Evolutionary conservation across 106 monocot genomes (phyloP).

Genomic region (Dendrobium catenatum): DNA sequence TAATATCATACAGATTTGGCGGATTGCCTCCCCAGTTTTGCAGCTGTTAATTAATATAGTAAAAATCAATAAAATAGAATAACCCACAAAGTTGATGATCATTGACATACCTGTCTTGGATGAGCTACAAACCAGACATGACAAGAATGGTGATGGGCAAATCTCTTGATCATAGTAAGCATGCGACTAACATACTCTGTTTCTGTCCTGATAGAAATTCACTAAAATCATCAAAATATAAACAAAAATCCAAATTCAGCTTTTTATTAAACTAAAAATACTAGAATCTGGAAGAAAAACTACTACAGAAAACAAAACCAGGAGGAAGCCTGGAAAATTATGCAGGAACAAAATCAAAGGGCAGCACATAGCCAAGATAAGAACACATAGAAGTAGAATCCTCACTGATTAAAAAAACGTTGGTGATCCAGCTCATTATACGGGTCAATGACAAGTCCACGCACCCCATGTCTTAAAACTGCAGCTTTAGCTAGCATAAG

Average conservation of each 20-base stretch:
- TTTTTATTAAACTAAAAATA: not conserved
- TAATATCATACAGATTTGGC: conserved; percentile 93
- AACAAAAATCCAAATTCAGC: not conserved
- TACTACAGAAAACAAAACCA: not conserved
- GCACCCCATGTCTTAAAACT: conserved; percentile 74
- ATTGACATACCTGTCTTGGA: conserved; percentile 70
- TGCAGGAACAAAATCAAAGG: not conserved
- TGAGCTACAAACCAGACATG: conserved; percentile 99
- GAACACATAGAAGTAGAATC: not conserved
- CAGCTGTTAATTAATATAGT: conserved; percentile 31
- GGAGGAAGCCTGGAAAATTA: not conserved
- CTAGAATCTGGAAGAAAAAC: not conserved
- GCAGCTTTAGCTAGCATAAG: conserved; percentile 82
- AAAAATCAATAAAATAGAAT: not conserved
- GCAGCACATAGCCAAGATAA: not conserved
- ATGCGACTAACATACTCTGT: conserved; percentile 96
- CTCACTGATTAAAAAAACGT: conserved; percentile 63
- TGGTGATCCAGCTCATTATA: conserved; percentile 99
- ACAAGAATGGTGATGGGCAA: conserved; percentile 85
- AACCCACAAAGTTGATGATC: not conserved
- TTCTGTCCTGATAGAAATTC: conserved; percentile 60
- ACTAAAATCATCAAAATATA: not conserved
- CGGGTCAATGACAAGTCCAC: conserved; percentile 95
- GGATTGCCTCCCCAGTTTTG: conserved; percentile 75
- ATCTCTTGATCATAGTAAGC: conserved; percentile 80